These are phyloP conservation scores for Nowakowskiella sp. DNA, from an alignment of 192 early-diverging fungal genomes.

Conservation along the genomic window DNA sequence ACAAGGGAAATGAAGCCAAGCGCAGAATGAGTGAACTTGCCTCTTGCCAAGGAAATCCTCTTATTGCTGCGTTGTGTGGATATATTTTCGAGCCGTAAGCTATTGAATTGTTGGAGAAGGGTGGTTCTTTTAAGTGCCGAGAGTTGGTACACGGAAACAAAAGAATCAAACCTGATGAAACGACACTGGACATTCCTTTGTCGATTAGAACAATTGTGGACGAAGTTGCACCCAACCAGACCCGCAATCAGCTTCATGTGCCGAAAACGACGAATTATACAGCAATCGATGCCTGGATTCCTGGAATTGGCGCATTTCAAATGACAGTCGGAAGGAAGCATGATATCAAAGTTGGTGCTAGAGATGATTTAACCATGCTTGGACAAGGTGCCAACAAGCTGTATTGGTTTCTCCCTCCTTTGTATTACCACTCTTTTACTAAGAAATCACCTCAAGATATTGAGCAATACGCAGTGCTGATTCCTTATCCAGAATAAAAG, in stretches of 20 bases:
- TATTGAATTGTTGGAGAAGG: slow-evolving; percentile 11
- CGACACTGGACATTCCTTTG: slow-evolving; percentile 3
- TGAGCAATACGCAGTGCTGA: slow-evolving; percentile 7
- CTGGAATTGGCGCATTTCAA: slow-evolving; percentile 11
- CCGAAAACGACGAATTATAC: slow-evolving; percentile 14
- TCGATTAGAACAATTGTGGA: slow-evolving; percentile 9
- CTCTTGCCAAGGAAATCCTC: slow-evolving; percentile 12
- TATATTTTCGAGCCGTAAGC: slow-evolving; percentile 16
- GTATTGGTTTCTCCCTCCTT: slow-evolving; percentile 16
- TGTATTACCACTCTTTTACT: slow-evolving; percentile 13
- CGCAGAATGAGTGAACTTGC: slow-evolving; percentile 7
- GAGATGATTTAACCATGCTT: slow-evolving; percentile 7
- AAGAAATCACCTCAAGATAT: slow-evolving; percentile 15
- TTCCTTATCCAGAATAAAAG: slow-evolving; percentile 14
- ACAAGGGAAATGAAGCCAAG: slow-evolving; percentile 8
- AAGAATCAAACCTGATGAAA: neutral
- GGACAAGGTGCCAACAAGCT: slow-evolving; percentile 6
- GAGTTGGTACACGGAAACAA: slow-evolving; percentile 14
- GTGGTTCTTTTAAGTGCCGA: slow-evolving; percentile 10
- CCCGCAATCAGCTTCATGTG: slow-evolving; percentile 9
- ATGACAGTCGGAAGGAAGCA: slow-evolving; percentile 13
- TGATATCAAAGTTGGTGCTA: slow-evolving; percentile 12
- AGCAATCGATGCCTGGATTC: slow-evolving; percentile 16
- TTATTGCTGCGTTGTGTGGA: slow-evolving; percentile 12
- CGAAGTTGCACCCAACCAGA: neutral